These are phyloP conservation scores for Syzygium oleosum DNA, from an alignment of 345 rosid genomes.

Conservation along the genomic window DNA sequence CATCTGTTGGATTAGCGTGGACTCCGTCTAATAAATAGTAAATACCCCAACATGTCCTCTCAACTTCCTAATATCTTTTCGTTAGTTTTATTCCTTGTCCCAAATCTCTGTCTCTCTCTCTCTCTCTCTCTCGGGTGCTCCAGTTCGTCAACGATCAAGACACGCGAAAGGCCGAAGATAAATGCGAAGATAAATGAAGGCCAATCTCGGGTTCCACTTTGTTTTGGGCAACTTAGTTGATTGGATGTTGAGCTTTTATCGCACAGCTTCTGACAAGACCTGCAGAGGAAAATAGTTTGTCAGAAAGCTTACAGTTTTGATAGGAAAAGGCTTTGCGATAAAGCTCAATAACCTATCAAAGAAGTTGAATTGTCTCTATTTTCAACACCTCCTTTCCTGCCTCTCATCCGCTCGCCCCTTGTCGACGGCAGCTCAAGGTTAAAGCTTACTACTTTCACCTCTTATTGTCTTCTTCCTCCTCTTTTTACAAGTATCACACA, in stretches of 20 bases:
- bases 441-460: not conserved
- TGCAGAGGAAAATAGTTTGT: not conserved
- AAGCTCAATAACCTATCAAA: not conserved
- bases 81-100: not conserved
- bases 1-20: not conserved
- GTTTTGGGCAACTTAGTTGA: not conserved
- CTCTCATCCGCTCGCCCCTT: not conserved
- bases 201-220: not conserved
- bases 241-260: not conserved
- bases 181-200: not conserved
- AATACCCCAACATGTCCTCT: not conserved
- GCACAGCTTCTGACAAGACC: not conserved
- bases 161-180: not conserved
- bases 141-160: not conserved
- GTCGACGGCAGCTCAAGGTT: not conserved
- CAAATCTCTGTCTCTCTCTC: no score
- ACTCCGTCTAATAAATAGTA: not conserved
- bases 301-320: not conserved
- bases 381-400: not conserved
- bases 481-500: not conserved
- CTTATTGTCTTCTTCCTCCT: not conserved
- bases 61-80: not conserved
- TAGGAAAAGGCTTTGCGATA: not conserved
- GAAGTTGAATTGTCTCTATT: not conserved
- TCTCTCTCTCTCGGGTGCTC: not conserved